phyloP scores from a whole-genome alignment of 2,329 filamentous ascomycete species.

The Beauveria brongniartii region DNA sequence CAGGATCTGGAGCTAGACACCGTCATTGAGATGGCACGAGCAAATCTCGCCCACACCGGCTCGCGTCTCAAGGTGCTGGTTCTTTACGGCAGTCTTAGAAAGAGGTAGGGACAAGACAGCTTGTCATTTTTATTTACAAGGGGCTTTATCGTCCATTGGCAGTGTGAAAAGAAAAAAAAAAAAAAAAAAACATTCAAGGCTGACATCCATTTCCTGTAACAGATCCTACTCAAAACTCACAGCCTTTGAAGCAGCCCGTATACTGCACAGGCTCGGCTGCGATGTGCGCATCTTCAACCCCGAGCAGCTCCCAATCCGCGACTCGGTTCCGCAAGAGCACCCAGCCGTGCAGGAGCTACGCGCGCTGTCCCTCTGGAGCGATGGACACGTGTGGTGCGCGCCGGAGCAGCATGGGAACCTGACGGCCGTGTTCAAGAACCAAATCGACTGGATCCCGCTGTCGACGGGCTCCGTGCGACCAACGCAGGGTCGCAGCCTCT shows the following conservation, averaged over 20 bases:
- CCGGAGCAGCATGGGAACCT: slow-evolving; percentile 61
- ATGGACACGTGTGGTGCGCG: slow-evolving; percentile 58
- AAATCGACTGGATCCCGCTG: slow-evolving; percentile 63
- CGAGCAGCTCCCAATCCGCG: slow-evolving; percentile 50
- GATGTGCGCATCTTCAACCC: slow-evolving; percentile 59
- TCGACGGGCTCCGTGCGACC: slow-evolving; percentile 53
- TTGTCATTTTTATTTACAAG: not conserved
- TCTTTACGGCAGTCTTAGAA: slow-evolving; percentile 51
- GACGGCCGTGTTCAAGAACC: slow-evolving; percentile 60
- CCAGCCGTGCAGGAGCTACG: slow-evolving; percentile 56
- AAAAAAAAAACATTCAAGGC: no score
- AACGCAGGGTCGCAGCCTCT: slow-evolving; percentile 57
- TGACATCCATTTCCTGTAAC: not conserved
- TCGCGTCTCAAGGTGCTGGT: slow-evolving; percentile 32
- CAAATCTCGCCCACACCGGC: not conserved
- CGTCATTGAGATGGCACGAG: not conserved
- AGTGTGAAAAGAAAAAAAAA: no score
- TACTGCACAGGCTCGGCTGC: slow-evolving; percentile 56
- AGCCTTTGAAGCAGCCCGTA: slow-evolving; percentile 50
- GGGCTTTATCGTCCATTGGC: not conserved
- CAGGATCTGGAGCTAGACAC: not conserved
- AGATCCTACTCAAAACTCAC: slow-evolving; percentile 53
- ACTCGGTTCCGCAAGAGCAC: slow-evolving; percentile 49
- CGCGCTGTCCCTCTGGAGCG: slow-evolving; percentile 53
- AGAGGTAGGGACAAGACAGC: slow-evolving; percentile 18